Conservation (phyloP, 345 rosid species). For the Eucalyptus curtisii region DNA sequence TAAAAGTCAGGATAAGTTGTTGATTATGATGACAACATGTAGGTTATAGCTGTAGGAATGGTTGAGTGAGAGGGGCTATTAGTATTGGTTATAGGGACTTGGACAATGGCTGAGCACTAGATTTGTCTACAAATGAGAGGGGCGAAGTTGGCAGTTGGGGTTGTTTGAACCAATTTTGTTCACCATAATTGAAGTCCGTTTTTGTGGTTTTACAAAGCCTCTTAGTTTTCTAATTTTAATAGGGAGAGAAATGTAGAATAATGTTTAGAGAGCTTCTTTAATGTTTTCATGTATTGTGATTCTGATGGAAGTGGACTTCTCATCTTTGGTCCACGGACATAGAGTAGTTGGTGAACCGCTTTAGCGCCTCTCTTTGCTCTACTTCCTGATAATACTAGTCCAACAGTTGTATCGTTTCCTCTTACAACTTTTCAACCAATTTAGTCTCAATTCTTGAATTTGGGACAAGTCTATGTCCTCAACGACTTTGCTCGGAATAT, state of each 20-base stretch:
- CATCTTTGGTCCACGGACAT: neutral
- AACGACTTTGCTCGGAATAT: neutral
- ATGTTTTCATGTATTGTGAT: neutral
- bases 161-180: neutral
- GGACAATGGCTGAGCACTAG: neutral
- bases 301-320: neutral
- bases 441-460: neutral
- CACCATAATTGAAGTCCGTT: neutral
- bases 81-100: neutral
- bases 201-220: neutral
- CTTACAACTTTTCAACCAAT: neutral
- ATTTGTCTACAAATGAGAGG: neutral
- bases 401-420: neutral
- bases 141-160: neutral
- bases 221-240: neutral
- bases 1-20: neutral
- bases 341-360: neutral
- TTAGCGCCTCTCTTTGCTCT: neutral
- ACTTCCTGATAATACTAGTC: neutral
- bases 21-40: neutral
- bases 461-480: neutral
- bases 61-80: neutral
- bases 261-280: neutral
- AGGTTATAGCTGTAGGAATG: neutral
- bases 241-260: neutral